Evolutionary conservation across 306 rosid species (phyloP), one percentile per base, ranked within the genome.

Genomic region (Medicago lupulina): DNA sequence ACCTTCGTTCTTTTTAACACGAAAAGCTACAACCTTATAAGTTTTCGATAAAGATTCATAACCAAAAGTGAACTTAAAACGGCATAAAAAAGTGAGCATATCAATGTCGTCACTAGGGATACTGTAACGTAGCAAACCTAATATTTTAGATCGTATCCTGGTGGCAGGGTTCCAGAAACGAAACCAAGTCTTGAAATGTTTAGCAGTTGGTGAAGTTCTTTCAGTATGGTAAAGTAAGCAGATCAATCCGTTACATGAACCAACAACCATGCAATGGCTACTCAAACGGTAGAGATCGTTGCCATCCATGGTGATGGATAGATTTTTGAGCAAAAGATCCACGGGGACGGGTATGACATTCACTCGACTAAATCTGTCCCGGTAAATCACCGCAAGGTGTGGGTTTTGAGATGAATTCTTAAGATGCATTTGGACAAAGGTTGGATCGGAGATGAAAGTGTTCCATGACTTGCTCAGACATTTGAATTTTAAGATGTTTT

Each of bases 91-190:
- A 9, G 15, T 0, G 2, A 3, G 5, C 2, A 43, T 43, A 10
- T 0, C 11, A 9, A 41, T 0, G 0, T 0, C 4, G 7, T 0
- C 12, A 1, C 4, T n/a, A 12, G 15, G 51, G n/a, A 1, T 9
- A 1, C 2, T 40, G 9, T 40, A 0, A 9, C 25, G 6, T 18
- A 55, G 9, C 2, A 0, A 1, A 13, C 13, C 61, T 2, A 19
- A 55, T 3, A 8, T 55, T 55, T 55, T 14, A 8, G 61, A 18
- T 55, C 14, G 8, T 55, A 0, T 34, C 7, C 38, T 34, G 38
- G 8, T 51, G 2, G 46, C 46, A 40, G 46, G 46, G 46, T 40
- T 40, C 46, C 46, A 40, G 2, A 9, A 34, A 34, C 38, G 38
- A 1, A 34, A 34, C 38, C 38, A 34, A 31, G 5, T 31, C 36